Base-by-base conservation (phyloP, 257 asterid species). In the Penstemon eatonii region DNA sequence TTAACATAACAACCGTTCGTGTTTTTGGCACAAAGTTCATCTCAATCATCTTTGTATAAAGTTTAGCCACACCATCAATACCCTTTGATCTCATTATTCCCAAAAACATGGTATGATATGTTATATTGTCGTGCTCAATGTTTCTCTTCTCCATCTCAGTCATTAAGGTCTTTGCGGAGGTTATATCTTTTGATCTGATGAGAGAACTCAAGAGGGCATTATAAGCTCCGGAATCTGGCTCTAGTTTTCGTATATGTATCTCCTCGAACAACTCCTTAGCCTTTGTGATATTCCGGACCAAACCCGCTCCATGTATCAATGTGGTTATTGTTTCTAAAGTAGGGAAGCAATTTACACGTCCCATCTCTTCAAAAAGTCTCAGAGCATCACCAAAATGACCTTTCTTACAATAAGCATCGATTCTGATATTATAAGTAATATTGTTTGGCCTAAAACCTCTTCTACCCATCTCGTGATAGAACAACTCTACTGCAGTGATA, bases 281-380 rank as follows among this genome's bases (percentile, higher is more conserved):
- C 85, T 80, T 88, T 15, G 78, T 15, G 65, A 78, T 60, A 78
- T 90, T 90, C 59, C 84, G 82, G 75, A 80, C 93, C 72, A 93
- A 44, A 60, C 98, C 98, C 9, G 97, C 98, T 68, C 98, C 96
- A 68, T 93, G 96, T 69, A 90, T 88, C 70, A 93, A 76, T 7
- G 97, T 90, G 55, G 97, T 88, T 52, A 90, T 82, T 9, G 95
- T 90, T 69, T 92, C 83, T 15, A 88, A 33, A 7, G 97, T 82
- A 56, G 98, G 89, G 36, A 56, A 43, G 71, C 77, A 80, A 44
- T 75, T 73, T 11, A 72, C 74, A 37, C 55, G 56, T 63, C 86
- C 90, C 98, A 92, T 92, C 76, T 86, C 96, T 71, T 83, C 87
- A 63, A 85, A 73, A 65, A 93, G 89, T 74, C 91, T 93, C 67